These are phyloP conservation scores for Clarkia xantiana DNA, from an alignment of 345 rosid species.

Conservation along the genomic window DNA sequence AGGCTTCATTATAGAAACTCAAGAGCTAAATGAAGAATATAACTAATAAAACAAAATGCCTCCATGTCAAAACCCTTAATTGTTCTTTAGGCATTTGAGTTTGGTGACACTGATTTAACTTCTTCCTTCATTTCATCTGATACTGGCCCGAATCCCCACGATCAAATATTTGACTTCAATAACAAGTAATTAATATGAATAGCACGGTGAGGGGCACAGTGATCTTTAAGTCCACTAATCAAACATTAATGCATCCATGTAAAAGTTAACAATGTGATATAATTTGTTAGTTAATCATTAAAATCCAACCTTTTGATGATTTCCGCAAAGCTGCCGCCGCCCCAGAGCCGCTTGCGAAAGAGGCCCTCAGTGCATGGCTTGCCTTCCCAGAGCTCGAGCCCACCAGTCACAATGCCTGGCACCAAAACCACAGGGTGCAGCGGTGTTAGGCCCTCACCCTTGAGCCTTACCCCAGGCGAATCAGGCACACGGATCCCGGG, in stretches of 20 bases:
- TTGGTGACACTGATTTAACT: too few species aligned
- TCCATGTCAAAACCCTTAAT: too few species aligned
- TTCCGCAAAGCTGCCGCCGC: conserved; percentile 57
- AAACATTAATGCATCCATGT: background rate
- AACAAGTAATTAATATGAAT: too few species aligned
- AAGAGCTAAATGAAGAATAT: too few species aligned
- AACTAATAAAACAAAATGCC: too few species aligned
- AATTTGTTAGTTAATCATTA: background rate
- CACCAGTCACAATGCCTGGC: conserved; percentile 67
- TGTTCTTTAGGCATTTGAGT: too few species aligned
- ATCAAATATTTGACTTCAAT: too few species aligned
- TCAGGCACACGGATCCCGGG: conserved; percentile 40
- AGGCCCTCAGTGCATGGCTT: conserved; percentile 57
- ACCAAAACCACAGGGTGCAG: conserved; percentile 66
- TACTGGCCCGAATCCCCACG: too few species aligned
- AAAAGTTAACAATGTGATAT: background rate
- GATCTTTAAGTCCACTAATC: too few species aligned
- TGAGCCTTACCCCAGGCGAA: conserved; percentile 38
- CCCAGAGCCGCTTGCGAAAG: conserved; percentile 69
- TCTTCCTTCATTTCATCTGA: too few species aligned
- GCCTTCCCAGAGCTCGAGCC: conserved; percentile 75
- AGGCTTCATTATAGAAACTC: too few species aligned
- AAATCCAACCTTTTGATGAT: conserved; percentile 34
- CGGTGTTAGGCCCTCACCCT: conserved; percentile 39
- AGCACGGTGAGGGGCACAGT: too few species aligned